Base-by-base conservation (phyloP, 2,329 filamentous ascomycete genomes). In the Monosporascus sp. region DNA sequence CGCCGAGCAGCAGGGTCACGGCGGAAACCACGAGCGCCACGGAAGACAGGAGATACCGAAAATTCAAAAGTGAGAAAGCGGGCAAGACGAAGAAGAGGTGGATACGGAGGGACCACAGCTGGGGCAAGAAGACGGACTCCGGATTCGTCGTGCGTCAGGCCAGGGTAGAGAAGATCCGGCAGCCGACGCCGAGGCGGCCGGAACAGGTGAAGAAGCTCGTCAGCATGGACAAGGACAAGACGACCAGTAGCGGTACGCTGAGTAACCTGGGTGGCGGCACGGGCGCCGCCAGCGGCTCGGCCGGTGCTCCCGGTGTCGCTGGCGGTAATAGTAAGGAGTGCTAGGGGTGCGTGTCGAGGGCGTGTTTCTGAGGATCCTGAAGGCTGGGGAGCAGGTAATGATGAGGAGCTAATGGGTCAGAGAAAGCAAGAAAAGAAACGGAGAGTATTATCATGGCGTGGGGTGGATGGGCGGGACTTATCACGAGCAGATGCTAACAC, bases 161-260 rank as follows among this genome's bases (percentile, higher is more conserved):
- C 35, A 57, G 58, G n/a, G 55, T 64, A 31, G 55, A 65, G 44
- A 64, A 63, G 20, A 59, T 68, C 22, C 57, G 56, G 11, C 59
- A 66, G 37, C 67, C 67, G 35, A 63, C 57, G 37, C 66, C 67
- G 2, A 53, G 57, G 38, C 60, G 66, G 9, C 67, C 67, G 1
- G 63, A 61, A 9, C 65, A 67, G 56, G 64, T 65, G 20, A 61
- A 60, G 51, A 68, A 65, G 50, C 56, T 69, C 50, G 61, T 68
- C 17, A 66, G 66, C 43, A 61, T 68, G 62, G 68, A 68, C 51
- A 66, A 60, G 47, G 66, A 68, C 15, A 68, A 66, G 54, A 41
- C 58, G 28, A 56, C 38, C 43, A 62, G 59, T 46, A 60, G 57
- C 35, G 52, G 55, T 11, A 54, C 53, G 31, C 55, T 43, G 18